Evolutionary conservation across 1,284 basidiomycete genomes (phyloP).

Genomic region (Rhodotorula sp.): DNA sequence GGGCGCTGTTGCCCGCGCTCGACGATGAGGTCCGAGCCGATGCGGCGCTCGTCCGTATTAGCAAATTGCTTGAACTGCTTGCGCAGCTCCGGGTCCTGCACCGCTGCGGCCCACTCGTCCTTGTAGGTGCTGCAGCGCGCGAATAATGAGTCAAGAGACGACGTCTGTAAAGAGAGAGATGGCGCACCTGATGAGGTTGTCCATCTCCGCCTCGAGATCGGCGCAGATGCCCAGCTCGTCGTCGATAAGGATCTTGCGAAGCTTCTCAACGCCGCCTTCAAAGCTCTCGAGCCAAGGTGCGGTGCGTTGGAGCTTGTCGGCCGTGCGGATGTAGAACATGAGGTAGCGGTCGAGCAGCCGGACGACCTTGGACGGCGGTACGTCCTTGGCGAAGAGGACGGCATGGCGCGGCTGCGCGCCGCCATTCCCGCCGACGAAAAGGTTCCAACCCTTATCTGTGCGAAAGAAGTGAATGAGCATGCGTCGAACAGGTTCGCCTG

Average conservation of each 20-base stretch:
- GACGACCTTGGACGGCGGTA: constrained; percentile 64
- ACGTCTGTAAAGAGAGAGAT: not conserved
- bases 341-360: constrained; percentile 67
- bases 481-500: not conserved
- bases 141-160: not conserved
- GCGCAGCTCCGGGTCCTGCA: constrained; percentile 60
- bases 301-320: constrained; percentile 61
- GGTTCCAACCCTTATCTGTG: constrained; percentile 71
- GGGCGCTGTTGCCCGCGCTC: constrained; percentile 69
- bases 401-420: constrained; percentile 67
- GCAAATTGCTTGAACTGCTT: constrained; percentile 68
- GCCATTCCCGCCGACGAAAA: constrained; percentile 73
- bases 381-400: constrained; percentile 59
- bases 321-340: constrained; percentile 68
- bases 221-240: constrained; percentile 73
- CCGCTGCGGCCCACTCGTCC: constrained; percentile 70
- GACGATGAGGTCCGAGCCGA: constrained; percentile 60
- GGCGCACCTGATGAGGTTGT: constrained; percentile 58
- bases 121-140: constrained; percentile 39
- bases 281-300: constrained; percentile 73
- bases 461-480: not conserved
- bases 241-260: constrained; percentile 68
- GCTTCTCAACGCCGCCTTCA: constrained; percentile 68
- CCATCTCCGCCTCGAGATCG: constrained; percentile 71
- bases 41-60: constrained; percentile 63